Base-by-base conservation (phyloP, 1,139 yeast genomes). In the Taphrina confusa region DNA sequence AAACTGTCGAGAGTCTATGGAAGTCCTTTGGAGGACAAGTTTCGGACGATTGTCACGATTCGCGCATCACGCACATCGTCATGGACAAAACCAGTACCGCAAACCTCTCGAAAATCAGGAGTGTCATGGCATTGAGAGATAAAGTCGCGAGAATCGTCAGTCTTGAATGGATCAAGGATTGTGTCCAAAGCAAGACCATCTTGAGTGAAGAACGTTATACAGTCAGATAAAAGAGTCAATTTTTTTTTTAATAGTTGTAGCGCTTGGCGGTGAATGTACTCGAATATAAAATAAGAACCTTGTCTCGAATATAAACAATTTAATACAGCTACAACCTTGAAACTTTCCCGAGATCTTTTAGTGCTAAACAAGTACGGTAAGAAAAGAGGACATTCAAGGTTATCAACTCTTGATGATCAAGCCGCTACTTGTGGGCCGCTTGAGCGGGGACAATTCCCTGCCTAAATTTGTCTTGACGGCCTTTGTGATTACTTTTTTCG, bases 121-220 rank as follows among this genome's bases (percentile, higher is more conserved):
- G 27, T 12, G 22, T 27, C 58, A 23, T 31, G 51, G 28, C 51
- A 44, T 25, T 42, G 16, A 16, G 47, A 56, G 37, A 23, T 47
- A 50, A 16, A 22, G 16, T 25, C 50, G 62, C 55, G 11, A 63
- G 67, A 5, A 61, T 70, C 9, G 72, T 71, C 1, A 54, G 64
- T 1, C 49, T 66, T 9, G 50, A 58, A 0, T 70, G 74, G 74
- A 60, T 72, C 11, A 9, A 42, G 28, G 59, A 62, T n/a, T 56
- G 69, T 61, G 68, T 73, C 73, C 50, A 57, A 11, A 69, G 66
- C 46, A 50, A 57, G 23, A 65, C 68, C 4, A 36, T 66, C 30
- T 49, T 68, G 4, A 64, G 68, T 34, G 71, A 65, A 50, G 65
- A 64, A 34, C 22, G 37, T 12, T 45, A 28, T n/a, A n/a, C 50